Evolutionary conservation across 2,329 filamentous ascomycete species (phyloP), one percentile per base, ranked within the genome.

Genomic region (Monosporascus sp.): DNA sequence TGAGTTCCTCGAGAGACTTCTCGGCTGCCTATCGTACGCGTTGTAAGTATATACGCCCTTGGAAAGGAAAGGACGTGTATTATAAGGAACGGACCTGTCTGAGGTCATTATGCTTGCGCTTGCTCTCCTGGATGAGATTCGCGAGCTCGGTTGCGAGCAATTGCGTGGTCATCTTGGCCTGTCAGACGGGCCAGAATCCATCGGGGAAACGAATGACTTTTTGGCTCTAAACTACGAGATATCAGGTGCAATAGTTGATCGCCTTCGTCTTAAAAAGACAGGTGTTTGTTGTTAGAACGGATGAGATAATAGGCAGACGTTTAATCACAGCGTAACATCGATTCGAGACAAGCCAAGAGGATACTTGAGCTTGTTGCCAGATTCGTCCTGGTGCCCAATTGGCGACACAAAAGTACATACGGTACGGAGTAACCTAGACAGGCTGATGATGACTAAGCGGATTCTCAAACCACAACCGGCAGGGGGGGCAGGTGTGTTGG

Each of bases 41-140:
- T 61, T 14, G 31, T 35, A 35, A 61, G 54, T 44, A 53, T 22
- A 46, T 18, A 46, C 9, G 31, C 0, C 27, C 3, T 35, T 35
- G 38, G 38, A 41, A 41, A 20, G 17, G 17, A 20, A 24, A 14
- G 5, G 14, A 6, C 2, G 18, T 14, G 5, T 18, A 9, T 15
- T 20, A 43, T 43, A 50, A 5, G 37, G 22, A 53, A 71, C 80
- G 64, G 74, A 87, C 88, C 80, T 88, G 89, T 76, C 89, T 85
- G 50, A 99, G 79, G 65, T 97, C 94, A 62, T 88, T 84, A 71
- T 97, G 88, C 74, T 96, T 97, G 65, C 93, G 84, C 74, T 96
- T 97, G 69, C 92, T 94, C 77, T 99, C 94, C 72, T 95, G 90
- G 65, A 96, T 87, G 70, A 97, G 83, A 74, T 90, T 95, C 66